Percentiles rank a stretch among this genome's conserved stretches.
Evolutionary conservation across 768 basidiomycete genomes (phyloP).

Genomic region (Exsudoporus frostii): DNA sequence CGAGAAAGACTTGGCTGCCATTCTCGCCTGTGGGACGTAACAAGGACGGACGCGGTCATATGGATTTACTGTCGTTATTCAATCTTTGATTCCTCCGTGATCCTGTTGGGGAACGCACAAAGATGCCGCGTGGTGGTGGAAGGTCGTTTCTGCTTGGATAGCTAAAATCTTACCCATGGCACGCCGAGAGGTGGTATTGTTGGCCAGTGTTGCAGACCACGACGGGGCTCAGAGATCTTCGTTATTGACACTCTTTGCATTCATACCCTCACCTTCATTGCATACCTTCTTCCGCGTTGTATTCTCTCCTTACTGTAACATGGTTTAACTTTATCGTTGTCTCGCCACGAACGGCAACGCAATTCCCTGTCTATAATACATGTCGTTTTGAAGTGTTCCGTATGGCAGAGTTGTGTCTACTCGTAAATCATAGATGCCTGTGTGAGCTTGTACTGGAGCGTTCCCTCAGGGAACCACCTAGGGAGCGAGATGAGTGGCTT

Average conservation of each 20-base stretch:
- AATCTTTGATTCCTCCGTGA: constrained; percentile 1
- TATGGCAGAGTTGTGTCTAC: constrained; percentile 36
- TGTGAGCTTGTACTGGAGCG: constrained; percentile 65
- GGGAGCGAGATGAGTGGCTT: constrained; percentile 5
- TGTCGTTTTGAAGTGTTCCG: neutral
- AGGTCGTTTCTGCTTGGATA: constrained; percentile 9
- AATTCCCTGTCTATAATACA: constrained; percentile 21
- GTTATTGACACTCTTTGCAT: constrained; percentile 13
- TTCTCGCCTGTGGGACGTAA: constrained; percentile 46
- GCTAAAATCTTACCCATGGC: constrained; percentile 20
- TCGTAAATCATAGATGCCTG: constrained; percentile 78
- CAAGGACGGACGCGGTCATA: neutral
- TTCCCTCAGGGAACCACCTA: constrained; percentile 92
- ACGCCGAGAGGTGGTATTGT: constrained; percentile 24
- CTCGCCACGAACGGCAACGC: neutral
- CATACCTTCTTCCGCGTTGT: constrained; percentile 19
- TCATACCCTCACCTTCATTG: constrained; percentile 26
- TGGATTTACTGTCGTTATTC: neutral
- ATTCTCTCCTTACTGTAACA: neutral
- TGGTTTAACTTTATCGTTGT: constrained; percentile 1
- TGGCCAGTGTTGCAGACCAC: constrained; percentile 2
- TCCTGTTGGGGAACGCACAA: constrained; percentile 2
- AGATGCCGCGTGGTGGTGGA: constrained; percentile 4
- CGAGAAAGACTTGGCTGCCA: constrained; percentile 78
- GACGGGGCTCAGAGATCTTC: constrained; percentile 3